Base-by-base conservation (phyloP, 495 filamentous ascomycete species). In the Lophium mytilinum region DNA sequence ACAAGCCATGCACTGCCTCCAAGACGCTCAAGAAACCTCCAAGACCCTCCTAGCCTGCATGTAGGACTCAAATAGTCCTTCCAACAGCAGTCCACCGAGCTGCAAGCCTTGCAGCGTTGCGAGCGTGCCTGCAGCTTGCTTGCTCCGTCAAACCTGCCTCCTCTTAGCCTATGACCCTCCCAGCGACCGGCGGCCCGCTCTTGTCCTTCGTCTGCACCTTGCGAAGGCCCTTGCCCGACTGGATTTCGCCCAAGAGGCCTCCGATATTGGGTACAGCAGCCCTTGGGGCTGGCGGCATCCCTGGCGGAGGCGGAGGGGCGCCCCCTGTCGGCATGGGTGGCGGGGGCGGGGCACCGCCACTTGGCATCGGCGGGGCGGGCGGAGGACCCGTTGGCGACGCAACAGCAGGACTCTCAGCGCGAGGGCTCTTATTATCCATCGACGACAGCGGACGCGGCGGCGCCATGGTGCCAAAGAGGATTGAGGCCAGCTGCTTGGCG, bases 381-480 rank as follows among this genome's bases (percentile, higher is more conserved):
- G 63, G 63, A 15, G 56, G 54, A 9, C 19, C 41, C 2, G 68
- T 75, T 52, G 56, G 73, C 11, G 80, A 75, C n/a, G 77, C 68
- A 40, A 77, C 71, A 30, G 54, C 51, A 11, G 66, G 66, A 51
- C 60, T 64, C 21, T 64, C 63, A 9, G 60, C 48, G 3, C 60
- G 56, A 51, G 63, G 61, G 52, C 66, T 64, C 62, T 85, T 85
- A 48, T 88, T 82, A 50, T 88, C 89, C 73, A 86, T 83, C 9
- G 88, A 86, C 48, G 88, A 92, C 24, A 96, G 69, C 36, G 94
- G 90, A 50, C 92, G 83, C 18, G 93, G 93, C 41, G 93, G 93
- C 9, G 80, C 93, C 93, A 98, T 98, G 50, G 92, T 95, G 54
- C 93, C 91, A 71, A 98, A 97, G 34, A 98, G 80, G 57, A 74